Base-by-base conservation (phyloP, 1,284 basidiomycete genomes). In the Ganoderma resinaceum region DNA sequence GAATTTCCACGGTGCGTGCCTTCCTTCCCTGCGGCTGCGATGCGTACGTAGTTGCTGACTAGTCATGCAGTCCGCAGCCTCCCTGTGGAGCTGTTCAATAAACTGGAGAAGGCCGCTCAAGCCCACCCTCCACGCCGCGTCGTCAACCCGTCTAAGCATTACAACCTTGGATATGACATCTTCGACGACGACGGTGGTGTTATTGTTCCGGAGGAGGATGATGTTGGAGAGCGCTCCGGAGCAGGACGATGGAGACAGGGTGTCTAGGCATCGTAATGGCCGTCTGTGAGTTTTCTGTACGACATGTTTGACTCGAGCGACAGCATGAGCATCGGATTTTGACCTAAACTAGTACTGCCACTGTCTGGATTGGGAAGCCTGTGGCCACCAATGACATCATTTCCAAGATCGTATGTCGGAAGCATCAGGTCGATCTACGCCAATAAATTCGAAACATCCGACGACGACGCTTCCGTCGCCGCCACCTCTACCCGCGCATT, bases 131-230 rank as follows among this genome's bases (percentile, higher is more conserved):
- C 83, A 0, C 75, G 86, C 72, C 83, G 90, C n/a, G 83, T 86
- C 8, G 79, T 87, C 33, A 88, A 93, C 74, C 91, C 91, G 1
- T 87, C 87, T 75, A 82, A 86, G 72, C 73, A 71, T 0, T 92
- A 91, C 90, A 87, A 87, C 1, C 80, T 92, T 2, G 81, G 82
- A 55, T 87, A 84, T 61, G 89, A 92, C 75, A 83, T 92, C 49
- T 92, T 90, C 73, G 86, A 89, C 59, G 84, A 81, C 53, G 73
- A 78, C 60, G 72, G 72, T 9, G 71, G 71, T 16, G 71, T 72
- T 8, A 43, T 68, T 65, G 62, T 72, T 26, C 68, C 68, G 4
- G 70, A 71, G 1, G 72, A 67, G 55, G 31, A 57, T 20, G 57
- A 59, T 7, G 57, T 37, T 20, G 57, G 35, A 37, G 33, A 59